Evolutionary conservation across 441 rosid genomes (phyloP).

Genomic region (Jatropha multifida): DNA sequence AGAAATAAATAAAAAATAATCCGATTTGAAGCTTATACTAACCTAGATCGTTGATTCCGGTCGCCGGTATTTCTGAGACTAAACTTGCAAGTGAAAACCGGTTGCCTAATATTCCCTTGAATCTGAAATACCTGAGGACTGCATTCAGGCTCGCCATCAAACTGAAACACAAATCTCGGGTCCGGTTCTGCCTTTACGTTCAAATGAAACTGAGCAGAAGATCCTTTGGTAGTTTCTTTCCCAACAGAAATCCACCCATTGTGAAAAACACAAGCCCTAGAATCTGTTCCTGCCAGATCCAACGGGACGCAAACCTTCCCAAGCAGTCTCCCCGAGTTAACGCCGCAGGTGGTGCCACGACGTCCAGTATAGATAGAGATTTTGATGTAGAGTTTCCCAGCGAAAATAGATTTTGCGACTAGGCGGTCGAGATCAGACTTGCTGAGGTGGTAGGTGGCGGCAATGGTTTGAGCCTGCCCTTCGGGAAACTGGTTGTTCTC

Average conservation of each 20-base stretch:
- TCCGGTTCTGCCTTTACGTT: constrained; percentile 81
- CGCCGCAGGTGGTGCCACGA: constrained; percentile 66
- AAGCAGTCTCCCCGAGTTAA: constrained; percentile 57
- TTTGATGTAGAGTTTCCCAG: constrained; percentile 46
- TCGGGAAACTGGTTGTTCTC: constrained; percentile 43
- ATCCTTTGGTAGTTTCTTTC: constrained; percentile 41
- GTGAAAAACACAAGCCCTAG: constrained; percentile 56
- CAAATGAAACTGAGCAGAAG: constrained; percentile 61
- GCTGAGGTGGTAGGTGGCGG: constrained; percentile 74
- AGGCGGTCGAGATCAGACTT: constrained; percentile 56
- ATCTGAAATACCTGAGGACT: constrained; percentile 94
- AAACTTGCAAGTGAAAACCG: constrained; percentile 94
- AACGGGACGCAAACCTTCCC: constrained; percentile 74
- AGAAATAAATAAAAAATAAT: background rate
- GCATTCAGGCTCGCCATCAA: constrained; percentile 94
- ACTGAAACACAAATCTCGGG: constrained; percentile 91
- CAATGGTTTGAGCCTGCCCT: constrained; percentile 35
- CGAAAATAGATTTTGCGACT: constrained; percentile 50
- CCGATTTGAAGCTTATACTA: constrained; percentile 17
- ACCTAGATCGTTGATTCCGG: constrained; percentile 71
- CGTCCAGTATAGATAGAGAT: constrained; percentile 75
- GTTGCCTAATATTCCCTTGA: constrained; percentile 75
- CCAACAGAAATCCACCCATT: constrained; percentile 78
- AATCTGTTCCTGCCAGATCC: constrained; percentile 59
- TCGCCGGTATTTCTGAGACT: constrained; percentile 64